A percentile compares a stretch with the other conserved stretches of the same genome.
Conservation (phyloP, 2,329 filamentous ascomycete species). For the Fusarium guadeloupense region DNA sequence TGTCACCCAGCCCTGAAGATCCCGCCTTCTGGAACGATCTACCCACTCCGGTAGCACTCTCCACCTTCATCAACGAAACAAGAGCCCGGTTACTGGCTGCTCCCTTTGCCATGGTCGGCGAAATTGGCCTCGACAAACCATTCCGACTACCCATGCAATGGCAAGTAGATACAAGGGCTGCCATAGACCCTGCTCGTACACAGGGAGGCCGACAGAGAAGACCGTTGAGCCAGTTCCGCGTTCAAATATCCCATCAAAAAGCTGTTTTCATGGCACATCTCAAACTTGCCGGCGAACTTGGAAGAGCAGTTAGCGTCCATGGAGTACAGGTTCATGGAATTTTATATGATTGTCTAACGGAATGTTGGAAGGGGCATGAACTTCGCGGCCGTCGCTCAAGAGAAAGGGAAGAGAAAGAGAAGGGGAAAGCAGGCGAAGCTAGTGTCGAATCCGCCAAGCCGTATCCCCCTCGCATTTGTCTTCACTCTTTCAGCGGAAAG, state of each 20-base stretch:
- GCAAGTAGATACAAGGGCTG: conserved; percentile 47
- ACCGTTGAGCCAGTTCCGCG: conserved; percentile 70
- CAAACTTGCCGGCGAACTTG: conserved; percentile 71
- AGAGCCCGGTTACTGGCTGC: conserved; percentile 62
- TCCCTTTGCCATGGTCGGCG: conserved; percentile 73
- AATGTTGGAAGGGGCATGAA: conserved; percentile 72
- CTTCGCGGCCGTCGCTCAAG: conserved; percentile 61
- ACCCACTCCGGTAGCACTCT: conserved; percentile 67
- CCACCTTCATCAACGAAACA: conserved; percentile 64
- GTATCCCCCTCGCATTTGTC: conserved; percentile 84
- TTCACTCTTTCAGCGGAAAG: conserved; percentile 88
- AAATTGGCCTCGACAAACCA: conserved; percentile 76
- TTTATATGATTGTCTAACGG: conserved; percentile 68
- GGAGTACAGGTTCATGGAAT: conserved; percentile 77
- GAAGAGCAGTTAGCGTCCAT: conserved; percentile 70
- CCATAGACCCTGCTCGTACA: conserved; percentile 55
- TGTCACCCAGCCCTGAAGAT: conserved; percentile 27
- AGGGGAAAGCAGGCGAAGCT: conserved; percentile 44
- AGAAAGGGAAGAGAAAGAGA: conserved; percentile 26
- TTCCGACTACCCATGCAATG: conserved; percentile 74
- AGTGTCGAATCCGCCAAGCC: conserved; percentile 38
- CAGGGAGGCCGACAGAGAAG: conserved; percentile 74
- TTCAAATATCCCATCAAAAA: conserved; percentile 72
- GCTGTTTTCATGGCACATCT: conserved; percentile 71
- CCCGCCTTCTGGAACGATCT: conserved; percentile 50